Base-by-base conservation (phyloP, 768 basidiomycete genomes). In the Porphyrellus cyaneotinctus region DNA sequence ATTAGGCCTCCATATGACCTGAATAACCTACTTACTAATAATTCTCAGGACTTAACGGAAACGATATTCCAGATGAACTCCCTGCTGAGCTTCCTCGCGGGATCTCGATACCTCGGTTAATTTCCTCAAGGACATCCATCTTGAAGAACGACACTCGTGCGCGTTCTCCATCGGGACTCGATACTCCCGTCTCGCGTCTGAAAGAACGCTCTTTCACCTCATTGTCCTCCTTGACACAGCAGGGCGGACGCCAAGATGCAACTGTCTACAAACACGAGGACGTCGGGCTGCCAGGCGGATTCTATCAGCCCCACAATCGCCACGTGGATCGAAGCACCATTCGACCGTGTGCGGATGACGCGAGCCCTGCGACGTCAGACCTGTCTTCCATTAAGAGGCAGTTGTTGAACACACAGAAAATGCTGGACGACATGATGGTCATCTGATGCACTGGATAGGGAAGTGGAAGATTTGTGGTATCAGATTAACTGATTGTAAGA, bases 51-150 rank as follows among this genome's bases (percentile, higher is more conserved):
- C 78, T 99, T 20, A 97, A 95, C 67, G 95, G 97, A 11, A 94
- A 91, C 70, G 82, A 85, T 1, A 83, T 98, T 38, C 97, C 97
- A 2, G 87, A 89, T 28, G 73, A 79, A 41, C 84, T 99, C 1
- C 97, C 97, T 1, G 71, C 81, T 2, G 97, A 98, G 70, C 83
- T 99, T 98, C 97, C 4, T 83, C 89, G 45, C 80, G 86, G 20
- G 93, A 95, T 66, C 84, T 98, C 26, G 88, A 87, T 65, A 81
- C 80, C 35, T 95, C 93, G 0, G 95, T 97, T 52, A 85, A 91
- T 64, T 84, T 95, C 62, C 74, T 99, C 55, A 91, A 89, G 54
- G 85, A 87, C 58, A 79, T n/a, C n/a, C n/a, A n/a, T 98, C 9
- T 81, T 99, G 51, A 85, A 87, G 67, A 83, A 94, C 60, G 95